Conservation (phyloP, 306 rosid species). For the Mucuna pruriens region DNA sequence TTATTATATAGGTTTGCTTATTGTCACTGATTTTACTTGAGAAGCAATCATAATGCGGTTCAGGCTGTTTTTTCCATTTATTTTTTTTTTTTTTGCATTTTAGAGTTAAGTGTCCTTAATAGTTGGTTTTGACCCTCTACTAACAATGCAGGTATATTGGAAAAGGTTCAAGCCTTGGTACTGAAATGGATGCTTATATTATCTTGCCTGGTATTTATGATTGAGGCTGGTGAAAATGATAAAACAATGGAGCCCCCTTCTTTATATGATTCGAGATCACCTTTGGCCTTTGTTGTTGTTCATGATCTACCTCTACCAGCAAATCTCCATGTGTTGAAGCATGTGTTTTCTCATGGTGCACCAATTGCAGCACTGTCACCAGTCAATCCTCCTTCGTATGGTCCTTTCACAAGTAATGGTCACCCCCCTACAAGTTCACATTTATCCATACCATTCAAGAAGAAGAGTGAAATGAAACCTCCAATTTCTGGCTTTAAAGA, state of each 20-base stretch:
- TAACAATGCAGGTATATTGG: conserved; percentile 58
- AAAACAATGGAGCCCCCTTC: conserved; percentile 10
- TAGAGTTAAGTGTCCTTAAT: neutral
- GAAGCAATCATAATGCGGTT: conserved; percentile 4
- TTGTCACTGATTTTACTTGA: neutral
- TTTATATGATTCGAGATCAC: neutral
- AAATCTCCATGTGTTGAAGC: neutral
- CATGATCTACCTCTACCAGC: conserved; percentile 10
- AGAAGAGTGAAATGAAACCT: neutral
- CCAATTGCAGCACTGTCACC: conserved; percentile 10
- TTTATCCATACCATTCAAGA: conserved; percentile 52
- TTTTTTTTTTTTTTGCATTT: neutral
- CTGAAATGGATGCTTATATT: conserved; percentile 54
- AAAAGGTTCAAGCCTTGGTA: conserved; percentile 44
- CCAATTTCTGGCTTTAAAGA: conserved; percentile 1
- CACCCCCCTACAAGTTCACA: conserved; percentile 62
- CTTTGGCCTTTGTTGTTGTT: conserved; percentile 2
- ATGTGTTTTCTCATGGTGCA: neutral
- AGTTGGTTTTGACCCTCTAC: conserved; percentile 30
- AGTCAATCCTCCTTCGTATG: neutral
- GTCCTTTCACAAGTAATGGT: conserved; percentile 7
- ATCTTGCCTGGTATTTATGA: conserved; percentile 49
- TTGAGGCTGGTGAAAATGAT: conserved; percentile 25
- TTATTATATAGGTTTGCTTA: neutral
- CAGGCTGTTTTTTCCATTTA: neutral